phyloP scores from a whole-genome alignment of 1,139 yeast species.

The Blastobotrys capitulatus region DNA sequence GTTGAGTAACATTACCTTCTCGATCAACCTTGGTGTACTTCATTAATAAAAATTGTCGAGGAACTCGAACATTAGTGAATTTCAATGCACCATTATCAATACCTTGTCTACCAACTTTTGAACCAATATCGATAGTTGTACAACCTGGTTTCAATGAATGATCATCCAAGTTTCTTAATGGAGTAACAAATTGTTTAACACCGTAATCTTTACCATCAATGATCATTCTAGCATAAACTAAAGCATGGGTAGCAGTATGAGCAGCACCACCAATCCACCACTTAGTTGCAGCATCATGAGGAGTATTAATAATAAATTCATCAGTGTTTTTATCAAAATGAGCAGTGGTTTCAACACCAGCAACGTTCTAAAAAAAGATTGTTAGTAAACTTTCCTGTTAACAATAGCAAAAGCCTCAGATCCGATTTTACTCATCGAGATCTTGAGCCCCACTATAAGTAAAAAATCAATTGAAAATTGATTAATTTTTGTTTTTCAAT shows the following conservation, averaged over 20 bases:
- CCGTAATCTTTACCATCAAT: slow-evolving; percentile 84
- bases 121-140: slow-evolving; percentile 84
- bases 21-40: slow-evolving; percentile 69
- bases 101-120: slow-evolving; percentile 82
- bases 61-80: slow-evolving; percentile 74
- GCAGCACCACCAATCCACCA: slow-evolving; percentile 99
- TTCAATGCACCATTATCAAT: slow-evolving; percentile 92
- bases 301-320: slow-evolving; percentile 73
- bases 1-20: slow-evolving; percentile 56
- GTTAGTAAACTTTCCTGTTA: no score
- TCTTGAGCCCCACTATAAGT: no score
- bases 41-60: slow-evolving; percentile 77
- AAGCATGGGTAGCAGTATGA: slow-evolving; percentile 81
- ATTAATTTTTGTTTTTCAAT: no score
- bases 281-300: slow-evolving; percentile 86
- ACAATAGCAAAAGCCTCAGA: no score
- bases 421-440: no score
- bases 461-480: no score
- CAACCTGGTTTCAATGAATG: slow-evolving; percentile 75
- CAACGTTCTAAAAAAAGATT: slow-evolving; percentile 52
- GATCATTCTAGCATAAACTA: slow-evolving; percentile 74
- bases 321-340: slow-evolving; percentile 62
- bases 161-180: slow-evolving; percentile 62
- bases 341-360: slow-evolving; percentile 89
- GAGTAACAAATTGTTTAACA: slow-evolving; percentile 86